Conservation (phyloP, 495 filamentous ascomycete genomes). For the Astrothelium macrocarpum region DNA sequence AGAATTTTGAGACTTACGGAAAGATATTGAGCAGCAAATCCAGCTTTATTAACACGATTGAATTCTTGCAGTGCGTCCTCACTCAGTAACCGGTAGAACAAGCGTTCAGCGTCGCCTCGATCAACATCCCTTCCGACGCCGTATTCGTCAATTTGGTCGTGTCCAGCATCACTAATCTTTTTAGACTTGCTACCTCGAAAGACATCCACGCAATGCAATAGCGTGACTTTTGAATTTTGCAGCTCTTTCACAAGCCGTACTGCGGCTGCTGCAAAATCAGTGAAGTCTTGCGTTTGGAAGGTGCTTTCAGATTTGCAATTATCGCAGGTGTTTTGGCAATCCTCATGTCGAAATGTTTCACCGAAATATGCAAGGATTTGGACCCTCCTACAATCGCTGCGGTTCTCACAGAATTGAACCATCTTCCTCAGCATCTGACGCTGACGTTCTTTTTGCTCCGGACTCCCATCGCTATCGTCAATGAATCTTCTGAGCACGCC, state of each 20-base stretch:
- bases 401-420: constrained; percentile 79
- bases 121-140: constrained; percentile 48
- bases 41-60: constrained; percentile 49
- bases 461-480: constrained; percentile 58
- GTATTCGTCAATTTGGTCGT: constrained; percentile 41
- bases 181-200: constrained; percentile 46
- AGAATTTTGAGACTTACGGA: constrained; percentile 32
- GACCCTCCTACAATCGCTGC: constrained; percentile 70
- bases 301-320: constrained; percentile 64
- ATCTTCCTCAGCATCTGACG: constrained; percentile 75
- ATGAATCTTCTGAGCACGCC: constrained; percentile 63
- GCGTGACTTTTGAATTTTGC: constrained; percentile 35
- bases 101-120: constrained; percentile 51
- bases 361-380: constrained; percentile 89
- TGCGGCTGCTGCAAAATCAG: constrained; percentile 57
- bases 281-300: constrained; percentile 66
- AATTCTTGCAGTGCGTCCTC: constrained; percentile 52
- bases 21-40: constrained; percentile 54
- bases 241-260: constrained; percentile 54
- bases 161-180: constrained; percentile 41
- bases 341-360: constrained; percentile 60
- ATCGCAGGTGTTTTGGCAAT: constrained; percentile 71
- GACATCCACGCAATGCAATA: constrained; percentile 48
- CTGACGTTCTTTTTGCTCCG: constrained; percentile 73
- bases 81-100: constrained; percentile 53